Conservation (phyloP, 2,329 filamentous ascomycete genomes). For the Pezicula rhizophila region DNA sequence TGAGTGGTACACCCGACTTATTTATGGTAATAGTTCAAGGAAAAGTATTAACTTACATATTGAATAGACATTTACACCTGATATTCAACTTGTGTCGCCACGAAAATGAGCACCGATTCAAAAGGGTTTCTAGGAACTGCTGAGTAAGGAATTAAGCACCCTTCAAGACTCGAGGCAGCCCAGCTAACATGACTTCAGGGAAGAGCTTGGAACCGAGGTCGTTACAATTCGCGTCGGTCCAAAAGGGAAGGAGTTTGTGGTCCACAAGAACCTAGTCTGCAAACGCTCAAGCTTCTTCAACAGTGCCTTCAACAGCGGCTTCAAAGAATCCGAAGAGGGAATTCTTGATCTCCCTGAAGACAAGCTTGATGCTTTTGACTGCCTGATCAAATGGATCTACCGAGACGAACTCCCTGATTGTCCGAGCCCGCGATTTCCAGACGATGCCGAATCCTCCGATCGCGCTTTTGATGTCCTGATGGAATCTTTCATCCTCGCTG, state of each 20-base stretch:
- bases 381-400: slow-evolving; percentile 7
- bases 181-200: too few species aligned
- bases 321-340: slow-evolving; percentile 3
- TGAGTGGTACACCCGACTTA: too few species aligned
- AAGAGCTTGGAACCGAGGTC: slow-evolving; percentile 7
- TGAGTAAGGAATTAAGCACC: too few species aligned
- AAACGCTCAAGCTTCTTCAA: slow-evolving; percentile 3
- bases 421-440: background rate
- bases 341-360: slow-evolving; percentile 8
- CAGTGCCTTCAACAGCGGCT: slow-evolving; percentile 6
- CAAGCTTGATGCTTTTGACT: background rate
- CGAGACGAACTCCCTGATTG: background rate
- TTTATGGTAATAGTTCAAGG: too few species aligned
- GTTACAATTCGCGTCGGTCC: slow-evolving; percentile 18
- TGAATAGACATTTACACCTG: too few species aligned
- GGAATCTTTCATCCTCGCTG: slow-evolving; percentile 3
- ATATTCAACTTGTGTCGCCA: too few species aligned
- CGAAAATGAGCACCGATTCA: too few species aligned
- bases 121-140: too few species aligned
- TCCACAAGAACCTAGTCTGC: slow-evolving; percentile 19
- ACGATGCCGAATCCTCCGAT: background rate
- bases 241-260: slow-evolving; percentile 10
- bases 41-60: too few species aligned
- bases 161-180: too few species aligned
- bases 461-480: background rate